Evolutionary conservation across 2,329 filamentous ascomycete species (phyloP).

Genomic region (Ceratocystis destructans): DNA sequence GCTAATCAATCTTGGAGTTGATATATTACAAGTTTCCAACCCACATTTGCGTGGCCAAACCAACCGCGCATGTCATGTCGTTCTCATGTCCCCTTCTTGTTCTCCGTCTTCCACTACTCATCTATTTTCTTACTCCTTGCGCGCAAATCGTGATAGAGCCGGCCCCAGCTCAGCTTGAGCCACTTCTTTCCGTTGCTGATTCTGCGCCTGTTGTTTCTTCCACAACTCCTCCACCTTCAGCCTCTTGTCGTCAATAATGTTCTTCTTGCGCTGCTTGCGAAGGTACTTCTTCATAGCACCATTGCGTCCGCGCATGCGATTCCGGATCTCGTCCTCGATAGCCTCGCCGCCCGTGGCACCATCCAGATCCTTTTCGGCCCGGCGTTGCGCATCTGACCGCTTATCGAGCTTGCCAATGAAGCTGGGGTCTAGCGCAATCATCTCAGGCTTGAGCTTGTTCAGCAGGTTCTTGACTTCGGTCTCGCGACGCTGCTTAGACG

Average conservation of each 20-base stretch:
- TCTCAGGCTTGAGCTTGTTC: constrained; percentile 90
- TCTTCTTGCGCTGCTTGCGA: constrained; percentile 81
- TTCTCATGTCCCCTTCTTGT: background rate
- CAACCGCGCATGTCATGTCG: background rate
- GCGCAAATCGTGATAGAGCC: constrained; percentile 71
- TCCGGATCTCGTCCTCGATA: constrained; percentile 49
- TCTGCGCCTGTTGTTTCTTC: constrained; percentile 55
- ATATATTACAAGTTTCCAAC: too few relatives aligned
- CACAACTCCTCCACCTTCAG: constrained; percentile 73
- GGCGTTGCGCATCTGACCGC: constrained; percentile 61
- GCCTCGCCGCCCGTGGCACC: constrained; percentile 39
- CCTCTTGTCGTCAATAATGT: constrained; percentile 91
- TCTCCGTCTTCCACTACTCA: constrained; percentile 5
- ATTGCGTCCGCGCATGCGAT: constrained; percentile 78
- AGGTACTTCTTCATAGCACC: constrained; percentile 76
- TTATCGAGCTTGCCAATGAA: constrained; percentile 81
- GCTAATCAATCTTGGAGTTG: too few relatives aligned
- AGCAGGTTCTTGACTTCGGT: constrained; percentile 77
- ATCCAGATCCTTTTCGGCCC: constrained; percentile 68
- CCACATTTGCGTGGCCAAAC: too few relatives aligned
- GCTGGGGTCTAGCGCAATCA: constrained; percentile 89
- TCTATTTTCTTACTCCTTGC: constrained; percentile 39
- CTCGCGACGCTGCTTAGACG: constrained; percentile 80
- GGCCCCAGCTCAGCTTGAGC: constrained; percentile 66
- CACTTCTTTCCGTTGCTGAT: constrained; percentile 47